A percentile compares a stretch with the other conserved stretches of the same genome.
These are phyloP conservation scores for Eucalyptus leucophloia DNA, from an alignment of 345 rosid species.

Conservation along the genomic window DNA sequence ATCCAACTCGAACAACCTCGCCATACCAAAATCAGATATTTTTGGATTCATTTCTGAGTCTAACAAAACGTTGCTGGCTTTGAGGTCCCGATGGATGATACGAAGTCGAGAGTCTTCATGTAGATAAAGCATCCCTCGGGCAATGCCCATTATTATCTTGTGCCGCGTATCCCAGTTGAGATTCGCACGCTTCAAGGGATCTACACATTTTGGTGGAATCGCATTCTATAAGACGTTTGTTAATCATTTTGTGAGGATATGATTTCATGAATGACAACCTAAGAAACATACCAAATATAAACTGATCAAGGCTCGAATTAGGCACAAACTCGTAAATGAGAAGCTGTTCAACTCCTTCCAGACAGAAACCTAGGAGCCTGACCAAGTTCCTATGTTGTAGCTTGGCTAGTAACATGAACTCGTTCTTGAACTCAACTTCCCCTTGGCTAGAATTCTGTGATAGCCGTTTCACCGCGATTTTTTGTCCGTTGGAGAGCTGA, in stretches of 20 bases:
- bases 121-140: constrained; percentile 31
- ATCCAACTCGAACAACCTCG: constrained; percentile 22
- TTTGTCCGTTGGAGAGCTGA: not conserved
- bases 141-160: constrained; percentile 21
- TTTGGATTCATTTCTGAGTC: constrained; percentile 29
- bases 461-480: constrained; percentile 23
- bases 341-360: constrained; percentile 19
- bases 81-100: constrained; percentile 33
- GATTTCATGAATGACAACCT: not conserved
- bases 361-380: constrained; percentile 26
- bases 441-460: constrained; percentile 16
- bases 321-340: constrained; percentile 37
- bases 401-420: constrained; percentile 20
- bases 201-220: not conserved
- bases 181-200: not conserved
- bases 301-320: constrained; percentile 22
- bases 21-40: constrained; percentile 43
- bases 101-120: constrained; percentile 31
- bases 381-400: constrained; percentile 33
- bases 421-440: constrained; percentile 21
- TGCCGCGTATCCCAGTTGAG: constrained; percentile 17
- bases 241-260: not conserved
- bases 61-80: constrained; percentile 27
- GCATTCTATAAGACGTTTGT: not conserved
- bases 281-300: constrained; percentile 10